Percentiles rank a stretch among this genome's conserved stretches.
phyloP scores from a whole-genome alignment of 305 asterid species.

The Caryopteris hybrid region DNA sequence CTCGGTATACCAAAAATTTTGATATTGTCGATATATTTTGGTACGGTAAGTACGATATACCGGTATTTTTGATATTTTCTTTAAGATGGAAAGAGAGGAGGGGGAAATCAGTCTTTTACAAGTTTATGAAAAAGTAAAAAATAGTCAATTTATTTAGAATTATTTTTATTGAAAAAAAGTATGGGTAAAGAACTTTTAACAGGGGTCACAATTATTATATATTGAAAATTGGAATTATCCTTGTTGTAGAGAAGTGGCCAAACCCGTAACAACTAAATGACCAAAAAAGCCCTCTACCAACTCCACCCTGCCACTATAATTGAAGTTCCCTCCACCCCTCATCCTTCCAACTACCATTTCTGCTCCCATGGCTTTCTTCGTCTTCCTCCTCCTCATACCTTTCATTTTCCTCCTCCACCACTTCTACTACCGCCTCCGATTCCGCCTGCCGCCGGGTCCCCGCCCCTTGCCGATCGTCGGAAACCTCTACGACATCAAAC shows the following conservation, averaged over 20 bases:
- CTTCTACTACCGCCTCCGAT: constrained; percentile 40
- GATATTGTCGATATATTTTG: no score
- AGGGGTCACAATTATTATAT: no score
- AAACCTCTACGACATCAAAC: constrained; percentile 48
- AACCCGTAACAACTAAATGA: not conserved
- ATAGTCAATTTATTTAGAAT: no score
- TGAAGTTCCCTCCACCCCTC: constrained; percentile 6
- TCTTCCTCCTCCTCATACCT: constrained; percentile 17
- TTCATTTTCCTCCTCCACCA: constrained; percentile 28
- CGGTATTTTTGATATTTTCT: no score
- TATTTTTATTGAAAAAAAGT: no score
- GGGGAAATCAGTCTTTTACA: no score
- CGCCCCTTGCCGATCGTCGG: constrained; percentile 50
- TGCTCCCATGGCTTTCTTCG: constrained; percentile 23
- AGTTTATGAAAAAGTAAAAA: no score
- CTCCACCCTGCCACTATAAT: constrained; percentile 19
- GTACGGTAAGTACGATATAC: no score
- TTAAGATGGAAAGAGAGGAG: no score
- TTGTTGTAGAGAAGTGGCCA: not conserved
- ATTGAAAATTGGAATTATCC: not conserved
- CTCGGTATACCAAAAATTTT: no score
- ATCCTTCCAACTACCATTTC: not conserved
- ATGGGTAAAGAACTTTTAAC: no score
- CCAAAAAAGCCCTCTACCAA: constrained; percentile 28
- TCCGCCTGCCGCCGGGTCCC: constrained; percentile 57